phyloP scores from a whole-genome alignment of 148 eudicot species.

The Cornus kousa region DNA sequence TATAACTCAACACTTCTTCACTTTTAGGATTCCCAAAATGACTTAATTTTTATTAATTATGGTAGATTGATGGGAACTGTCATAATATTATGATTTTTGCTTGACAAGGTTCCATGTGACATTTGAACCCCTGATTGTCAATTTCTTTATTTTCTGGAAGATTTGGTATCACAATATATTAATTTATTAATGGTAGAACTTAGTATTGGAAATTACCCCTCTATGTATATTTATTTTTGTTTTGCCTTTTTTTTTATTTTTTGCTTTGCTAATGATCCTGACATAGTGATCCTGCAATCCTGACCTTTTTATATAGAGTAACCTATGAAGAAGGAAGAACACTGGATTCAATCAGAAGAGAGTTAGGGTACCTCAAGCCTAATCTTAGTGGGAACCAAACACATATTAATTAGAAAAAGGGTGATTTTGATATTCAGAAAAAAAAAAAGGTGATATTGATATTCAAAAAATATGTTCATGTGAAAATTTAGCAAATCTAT shows the following conservation, averaged over 20 bases:
- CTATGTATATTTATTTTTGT: neutral
- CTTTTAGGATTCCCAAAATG: neutral
- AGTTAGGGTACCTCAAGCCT: conserved; percentile 83
- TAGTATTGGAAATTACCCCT: neutral
- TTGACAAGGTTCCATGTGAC: neutral
- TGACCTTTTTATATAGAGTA: conserved; percentile 75
- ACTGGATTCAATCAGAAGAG: conserved; percentile 77
- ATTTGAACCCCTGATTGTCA: neutral
- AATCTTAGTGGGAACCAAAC: conserved; percentile 47
- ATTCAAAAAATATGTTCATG: too few species aligned
- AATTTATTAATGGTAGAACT: neutral
- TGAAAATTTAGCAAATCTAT: too few species aligned
- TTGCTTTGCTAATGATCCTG: conserved; percentile 8
- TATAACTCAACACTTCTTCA: neutral
- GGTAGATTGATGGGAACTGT: too few species aligned
- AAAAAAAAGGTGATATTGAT: too few species aligned
- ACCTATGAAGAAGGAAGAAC: conserved; percentile 56
- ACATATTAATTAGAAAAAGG: too few species aligned
- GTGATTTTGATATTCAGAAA: too few species aligned
- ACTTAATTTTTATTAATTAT: too few species aligned
- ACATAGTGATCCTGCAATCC: conserved; percentile 52
- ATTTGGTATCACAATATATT: neutral
- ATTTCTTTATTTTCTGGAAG: neutral
- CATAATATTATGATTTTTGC: neutral
- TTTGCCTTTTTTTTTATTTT: neutral